These are phyloP conservation scores for Pseudohalonectria lignicola DNA, from an alignment of 2,329 filamentous ascomycete genomes.

Conservation along the genomic window DNA sequence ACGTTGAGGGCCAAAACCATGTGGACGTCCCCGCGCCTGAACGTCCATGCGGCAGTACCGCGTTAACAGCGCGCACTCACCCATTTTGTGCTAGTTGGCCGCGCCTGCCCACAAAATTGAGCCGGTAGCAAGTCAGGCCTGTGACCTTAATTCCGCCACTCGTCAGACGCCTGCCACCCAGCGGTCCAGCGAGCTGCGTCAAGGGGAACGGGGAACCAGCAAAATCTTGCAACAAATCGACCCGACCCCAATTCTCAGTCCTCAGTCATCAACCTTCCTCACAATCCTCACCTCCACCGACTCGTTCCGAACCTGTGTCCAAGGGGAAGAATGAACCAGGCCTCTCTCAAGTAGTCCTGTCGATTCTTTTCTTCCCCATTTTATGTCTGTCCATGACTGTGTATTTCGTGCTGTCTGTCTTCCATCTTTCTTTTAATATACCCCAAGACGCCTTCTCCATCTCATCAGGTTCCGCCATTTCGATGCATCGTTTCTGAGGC, in stretches of 20 bases:
- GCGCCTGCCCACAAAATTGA: constrained; percentile 2
- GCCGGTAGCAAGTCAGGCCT: neutral
- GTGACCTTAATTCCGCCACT: constrained; percentile 2
- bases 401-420: too few relatives aligned
- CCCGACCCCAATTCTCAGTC: neutral
- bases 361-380: constrained; percentile 2
- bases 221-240: constrained; percentile 5
- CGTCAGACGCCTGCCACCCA: constrained; percentile 4
- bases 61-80: neutral
- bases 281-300: neutral
- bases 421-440: too few relatives aligned
- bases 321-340: constrained; percentile 2
- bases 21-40: too few relatives aligned
- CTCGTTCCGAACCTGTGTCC: neutral
- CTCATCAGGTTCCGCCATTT: too few relatives aligned
- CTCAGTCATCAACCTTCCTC: neutral
- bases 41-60: neutral
- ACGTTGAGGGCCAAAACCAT: too few relatives aligned
- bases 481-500: too few relatives aligned
- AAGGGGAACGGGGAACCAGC: neutral
- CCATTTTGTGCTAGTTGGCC: neutral
- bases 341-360: neutral
- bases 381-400: too few relatives aligned
- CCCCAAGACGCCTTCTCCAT: too few relatives aligned
- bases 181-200: neutral